Evolutionary conservation across 192 early-diverging fungal genomes (phyloP), one percentile per base, ranked within the genome.

Genomic region (Radiomyces spectabilis): DNA sequence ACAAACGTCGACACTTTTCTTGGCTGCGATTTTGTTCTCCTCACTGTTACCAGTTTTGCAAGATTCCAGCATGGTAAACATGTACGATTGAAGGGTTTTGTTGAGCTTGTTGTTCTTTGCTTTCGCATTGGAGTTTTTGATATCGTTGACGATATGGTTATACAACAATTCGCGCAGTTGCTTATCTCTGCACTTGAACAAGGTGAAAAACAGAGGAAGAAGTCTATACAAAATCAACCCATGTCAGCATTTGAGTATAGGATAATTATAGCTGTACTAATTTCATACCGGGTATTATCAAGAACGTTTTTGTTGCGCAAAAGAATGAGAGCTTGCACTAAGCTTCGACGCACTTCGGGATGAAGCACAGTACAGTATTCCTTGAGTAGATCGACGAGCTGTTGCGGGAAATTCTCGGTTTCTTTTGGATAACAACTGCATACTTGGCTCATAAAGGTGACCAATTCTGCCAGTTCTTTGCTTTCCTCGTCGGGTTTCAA

Each of bases 71-170:
- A 99, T 93, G 44, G 85, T 95, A 69, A 93, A 99, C 95, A 99
- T 98, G 59, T 89, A 96, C 50, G 88, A 89, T 74, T 98, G 97
- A 38, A 99, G 75, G 16, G 88, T 84, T 66, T 95, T 97, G 85
- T 99, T 99, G 43, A 99, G 75, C 67, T 90, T 91, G 82, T 96
- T 94, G 79, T 99, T 97, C 70, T 93, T 94, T 25, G 83, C 77
- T 64, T 93, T 94, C 27, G 76, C 79, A 74, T 98, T 99, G 40
- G 91, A 80, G 46, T 80, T 83, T 65, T 93, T 93, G 75, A 99
- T 94, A 69, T 99, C 94, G 44, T 78, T 85, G 1, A 99, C 91
- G 60, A 99, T 98, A 69, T 96, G 91, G 41, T 69, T 82, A 73
- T 97, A 95, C 24, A 99, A 77, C 55, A 88, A 65, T 43, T 87